phyloP scores from a whole-genome alignment of 2,329 filamentous ascomycete species.

The Colletotrichum simmondsii region DNA sequence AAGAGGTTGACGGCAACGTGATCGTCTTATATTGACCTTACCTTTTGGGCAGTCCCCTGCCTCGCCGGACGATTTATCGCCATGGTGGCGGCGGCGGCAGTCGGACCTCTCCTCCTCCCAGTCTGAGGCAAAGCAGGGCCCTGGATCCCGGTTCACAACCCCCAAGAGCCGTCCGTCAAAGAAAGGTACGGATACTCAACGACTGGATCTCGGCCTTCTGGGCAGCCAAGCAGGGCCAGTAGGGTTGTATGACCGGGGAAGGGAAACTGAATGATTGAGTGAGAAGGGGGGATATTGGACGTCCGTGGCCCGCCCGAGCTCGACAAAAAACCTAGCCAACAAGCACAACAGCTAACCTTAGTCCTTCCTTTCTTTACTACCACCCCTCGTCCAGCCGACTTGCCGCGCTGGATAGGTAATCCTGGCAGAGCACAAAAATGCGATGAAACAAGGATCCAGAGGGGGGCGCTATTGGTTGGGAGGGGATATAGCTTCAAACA shows the following conservation, averaged over 20 bases:
- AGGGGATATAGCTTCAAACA: conserved; percentile 35
- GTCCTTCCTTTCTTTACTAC: background rate
- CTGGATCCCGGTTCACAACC: conserved; percentile 17
- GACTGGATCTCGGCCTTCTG: conserved; percentile 29
- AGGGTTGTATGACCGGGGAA: background rate
- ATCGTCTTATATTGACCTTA: conserved; percentile 35
- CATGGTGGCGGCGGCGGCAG: conserved; percentile 29
- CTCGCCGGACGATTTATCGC: conserved; percentile 22
- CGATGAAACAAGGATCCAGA: conserved; percentile 34
- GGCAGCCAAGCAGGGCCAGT: background rate
- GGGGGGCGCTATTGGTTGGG: conserved; percentile 30
- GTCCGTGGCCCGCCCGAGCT: conserved; percentile 34
- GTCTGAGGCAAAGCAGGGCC: conserved; percentile 25
- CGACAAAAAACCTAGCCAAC: conserved; percentile 28
- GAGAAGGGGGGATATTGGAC: conserved; percentile 19
- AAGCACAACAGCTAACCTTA: conserved; percentile 3
- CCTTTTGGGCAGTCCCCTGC: conserved; percentile 28
- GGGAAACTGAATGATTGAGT: background rate
- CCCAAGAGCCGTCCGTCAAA: background rate
- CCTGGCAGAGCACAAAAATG: conserved; percentile 18
- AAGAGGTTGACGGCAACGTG: conserved; percentile 30
- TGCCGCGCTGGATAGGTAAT: conserved; percentile 22
- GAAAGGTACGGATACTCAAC: background rate
- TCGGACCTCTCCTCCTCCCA: conserved; percentile 14
- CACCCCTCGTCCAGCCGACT: conserved; percentile 20